These are phyloP conservation scores for Clonostachys sp. DNA, from an alignment of 2,329 filamentous ascomycete genomes.

Conservation along the genomic window DNA sequence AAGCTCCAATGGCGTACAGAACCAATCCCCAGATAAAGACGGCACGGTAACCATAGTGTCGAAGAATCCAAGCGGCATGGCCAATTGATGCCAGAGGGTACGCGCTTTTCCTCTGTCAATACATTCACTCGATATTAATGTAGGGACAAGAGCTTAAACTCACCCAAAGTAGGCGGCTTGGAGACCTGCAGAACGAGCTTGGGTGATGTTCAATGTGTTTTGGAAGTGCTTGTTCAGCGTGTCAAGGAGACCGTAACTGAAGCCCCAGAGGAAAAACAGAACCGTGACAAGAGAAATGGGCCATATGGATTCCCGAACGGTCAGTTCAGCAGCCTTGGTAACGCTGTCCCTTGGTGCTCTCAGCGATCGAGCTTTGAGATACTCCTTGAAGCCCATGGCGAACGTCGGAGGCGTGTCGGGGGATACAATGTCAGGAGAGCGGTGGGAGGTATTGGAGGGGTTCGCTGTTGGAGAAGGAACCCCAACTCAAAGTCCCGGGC, in stretches of 20 bases:
- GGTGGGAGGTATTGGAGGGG: no score
- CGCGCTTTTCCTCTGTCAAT: slow-evolving; percentile 29
- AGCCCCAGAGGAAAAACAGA: slow-evolving; percentile 42
- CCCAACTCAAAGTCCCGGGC: no score
- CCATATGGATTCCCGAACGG: slow-evolving; percentile 60
- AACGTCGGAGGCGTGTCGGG: not conserved
- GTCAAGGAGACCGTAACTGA: slow-evolving; percentile 39
- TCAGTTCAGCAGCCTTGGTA: slow-evolving; percentile 49
- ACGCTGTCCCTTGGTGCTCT: slow-evolving; percentile 32
- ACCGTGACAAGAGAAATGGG: slow-evolving; percentile 54
- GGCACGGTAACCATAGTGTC: slow-evolving; percentile 60
- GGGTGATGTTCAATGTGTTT: slow-evolving; percentile 34
- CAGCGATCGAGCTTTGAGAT: slow-evolving; percentile 38
- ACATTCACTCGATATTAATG: slow-evolving; percentile 2
- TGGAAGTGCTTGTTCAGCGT: slow-evolving; percentile 48
- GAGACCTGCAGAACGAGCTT: slow-evolving; percentile 38
- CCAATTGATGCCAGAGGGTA: slow-evolving; percentile 69
- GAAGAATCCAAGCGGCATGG: slow-evolving; percentile 58
- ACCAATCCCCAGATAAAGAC: slow-evolving; percentile 66
- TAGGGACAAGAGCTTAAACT: slow-evolving; percentile 1
- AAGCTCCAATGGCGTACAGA: slow-evolving; percentile 61
- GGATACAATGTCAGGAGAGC: no score
- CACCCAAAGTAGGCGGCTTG: slow-evolving; percentile 54
- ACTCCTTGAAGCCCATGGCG: slow-evolving; percentile 37
- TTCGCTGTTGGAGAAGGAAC: no score